Conservation (phyloP, 768 basidiomycete genomes). For the Myochromella boudieri region DNA sequence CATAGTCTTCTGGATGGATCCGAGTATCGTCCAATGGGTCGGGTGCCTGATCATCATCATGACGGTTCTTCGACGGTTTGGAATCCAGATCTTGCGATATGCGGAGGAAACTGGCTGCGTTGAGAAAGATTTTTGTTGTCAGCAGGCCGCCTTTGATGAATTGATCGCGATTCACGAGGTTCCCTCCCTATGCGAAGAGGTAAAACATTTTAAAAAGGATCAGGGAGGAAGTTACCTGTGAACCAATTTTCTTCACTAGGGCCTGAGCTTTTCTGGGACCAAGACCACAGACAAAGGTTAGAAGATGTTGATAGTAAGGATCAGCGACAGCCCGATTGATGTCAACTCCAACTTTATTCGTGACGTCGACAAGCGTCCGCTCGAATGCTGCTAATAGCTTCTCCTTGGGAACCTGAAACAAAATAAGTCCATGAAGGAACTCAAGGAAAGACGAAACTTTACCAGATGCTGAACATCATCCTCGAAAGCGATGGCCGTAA, state of each 20-base stretch:
- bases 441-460: slow-evolving; percentile 21
- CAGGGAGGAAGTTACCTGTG: slow-evolving; percentile 51
- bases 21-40: slow-evolving; percentile 95
- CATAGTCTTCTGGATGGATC: slow-evolving; percentile 97
- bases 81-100: slow-evolving; percentile 73
- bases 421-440: slow-evolving; percentile 4
- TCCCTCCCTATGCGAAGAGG: slow-evolving; percentile 64
- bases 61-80: slow-evolving; percentile 63
- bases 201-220: slow-evolving; percentile 7
- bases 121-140: slow-evolving; percentile 87
- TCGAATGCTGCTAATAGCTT: slow-evolving; percentile 83
- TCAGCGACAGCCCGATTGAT: slow-evolving; percentile 92
- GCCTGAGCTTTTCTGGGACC: slow-evolving; percentile 93
- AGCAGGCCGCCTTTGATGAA: slow-evolving; percentile 81
- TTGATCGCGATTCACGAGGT: slow-evolving; percentile 82
- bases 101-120: slow-evolving; percentile 88
- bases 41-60: slow-evolving; percentile 65
- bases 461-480: slow-evolving; percentile 88
- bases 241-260: slow-evolving; percentile 76
- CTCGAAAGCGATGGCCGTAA: slow-evolving; percentile 80
- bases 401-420: slow-evolving; percentile 75
- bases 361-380: slow-evolving; percentile 83
- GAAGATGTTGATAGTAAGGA: slow-evolving; percentile 81
- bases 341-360: slow-evolving; percentile 93
- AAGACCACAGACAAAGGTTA: slow-evolving; percentile 90